phyloP scores from a whole-genome alignment of 208 protist genomes.

The Balamuthia mandrillaris region DNA sequence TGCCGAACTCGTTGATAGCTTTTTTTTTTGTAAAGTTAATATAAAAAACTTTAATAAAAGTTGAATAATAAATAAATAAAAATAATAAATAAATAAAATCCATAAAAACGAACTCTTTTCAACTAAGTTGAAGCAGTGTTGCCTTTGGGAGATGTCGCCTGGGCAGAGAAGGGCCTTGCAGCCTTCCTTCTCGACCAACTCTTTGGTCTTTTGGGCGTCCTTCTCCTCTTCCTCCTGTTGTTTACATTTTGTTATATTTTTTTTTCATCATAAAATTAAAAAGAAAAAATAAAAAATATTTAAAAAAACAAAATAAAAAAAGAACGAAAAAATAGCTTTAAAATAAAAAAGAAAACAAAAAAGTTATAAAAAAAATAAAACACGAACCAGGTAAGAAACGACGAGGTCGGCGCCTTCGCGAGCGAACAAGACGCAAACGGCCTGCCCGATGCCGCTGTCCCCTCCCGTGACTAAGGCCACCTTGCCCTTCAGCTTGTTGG shows the following conservation, averaged over 20 bases:
- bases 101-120: conserved; percentile 26
- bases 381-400: conserved; percentile 60
- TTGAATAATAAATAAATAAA: too few species aligned
- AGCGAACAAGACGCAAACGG: conserved; percentile 55
- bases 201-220: conserved; percentile 58
- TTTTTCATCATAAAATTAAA: too few species aligned
- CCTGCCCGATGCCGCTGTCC: conserved; percentile 65
- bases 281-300: too few species aligned
- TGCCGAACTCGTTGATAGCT: conserved; percentile 42
- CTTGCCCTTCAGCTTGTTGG: conserved; percentile 21
- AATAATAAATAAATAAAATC: too few species aligned
- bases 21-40: too few species aligned
- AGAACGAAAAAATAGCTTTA: too few species aligned
- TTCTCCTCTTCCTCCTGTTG: neutral
- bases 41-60: too few species aligned
- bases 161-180: conserved; percentile 18
- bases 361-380: too few species aligned
- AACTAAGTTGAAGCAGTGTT: conserved; percentile 49
- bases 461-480: conserved; percentile 63
- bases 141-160: conserved; percentile 48
- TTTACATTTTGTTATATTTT: neutral
- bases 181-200: conserved; percentile 55
- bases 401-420: conserved; percentile 61
- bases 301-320: too few species aligned
- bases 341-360: too few species aligned